phyloP scores from a whole-genome alignment of 2,329 filamentous ascomycete species.

The Penicillium sp. region DNA sequence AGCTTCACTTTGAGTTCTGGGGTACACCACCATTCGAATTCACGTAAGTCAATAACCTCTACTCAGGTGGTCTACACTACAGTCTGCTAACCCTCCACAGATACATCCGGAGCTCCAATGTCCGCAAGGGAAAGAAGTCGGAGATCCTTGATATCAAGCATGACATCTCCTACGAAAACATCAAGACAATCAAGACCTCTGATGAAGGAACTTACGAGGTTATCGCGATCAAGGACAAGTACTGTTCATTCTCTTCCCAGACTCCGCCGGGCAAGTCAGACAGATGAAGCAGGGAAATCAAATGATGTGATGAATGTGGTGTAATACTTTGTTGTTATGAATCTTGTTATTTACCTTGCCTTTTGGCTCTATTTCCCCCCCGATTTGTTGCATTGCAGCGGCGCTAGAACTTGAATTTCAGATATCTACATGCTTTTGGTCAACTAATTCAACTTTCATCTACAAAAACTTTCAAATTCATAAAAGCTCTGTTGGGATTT shows the following conservation, averaged over 20 bases:
- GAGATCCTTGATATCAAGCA: constrained; percentile 83
- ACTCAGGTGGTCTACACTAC: background rate
- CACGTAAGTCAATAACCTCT: constrained; percentile 45
- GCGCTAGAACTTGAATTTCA: constrained; percentile 19
- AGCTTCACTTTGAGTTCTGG: constrained; percentile 90
- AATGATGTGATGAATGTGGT: constrained; percentile 12
- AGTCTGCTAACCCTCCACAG: constrained; percentile 25
- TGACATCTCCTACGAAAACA: constrained; percentile 72
- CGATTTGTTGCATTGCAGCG: constrained; percentile 26
- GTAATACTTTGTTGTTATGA: constrained; percentile 13
- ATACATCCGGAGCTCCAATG: constrained; percentile 83
- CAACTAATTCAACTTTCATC: constrained; percentile 7
- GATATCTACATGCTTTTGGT: constrained; percentile 10
- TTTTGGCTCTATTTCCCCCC: background rate
- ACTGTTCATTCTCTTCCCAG: constrained; percentile 76
- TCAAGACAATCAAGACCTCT: constrained; percentile 71
- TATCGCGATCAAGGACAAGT: constrained; percentile 86
- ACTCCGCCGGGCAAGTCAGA: constrained; percentile 45
- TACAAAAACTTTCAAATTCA: background rate
- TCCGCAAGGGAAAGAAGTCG: constrained; percentile 65
- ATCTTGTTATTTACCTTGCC: constrained; percentile 3
- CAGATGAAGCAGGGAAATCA: constrained; percentile 19
- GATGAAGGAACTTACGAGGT: constrained; percentile 98
- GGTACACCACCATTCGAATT: constrained; percentile 96
- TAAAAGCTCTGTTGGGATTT: background rate